These are phyloP conservation scores for Pseudevernia furfuracea DNA, from an alignment of 495 filamentous ascomycete genomes.

Conservation along the genomic window DNA sequence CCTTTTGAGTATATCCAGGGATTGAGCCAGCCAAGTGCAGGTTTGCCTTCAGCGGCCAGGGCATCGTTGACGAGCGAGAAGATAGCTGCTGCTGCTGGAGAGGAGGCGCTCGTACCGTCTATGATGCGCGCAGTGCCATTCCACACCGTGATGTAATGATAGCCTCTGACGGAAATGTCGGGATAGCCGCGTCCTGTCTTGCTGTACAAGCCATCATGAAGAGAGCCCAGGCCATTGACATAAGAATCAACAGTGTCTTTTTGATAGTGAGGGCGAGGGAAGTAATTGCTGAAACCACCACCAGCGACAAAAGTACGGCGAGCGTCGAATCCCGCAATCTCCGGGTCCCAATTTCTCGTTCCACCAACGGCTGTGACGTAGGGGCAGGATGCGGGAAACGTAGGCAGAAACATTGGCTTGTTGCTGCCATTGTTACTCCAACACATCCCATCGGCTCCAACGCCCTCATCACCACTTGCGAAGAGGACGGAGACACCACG, in stretches of 20 bases:
- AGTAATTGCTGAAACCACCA: not conserved
- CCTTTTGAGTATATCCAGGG: slow-evolving; percentile 57
- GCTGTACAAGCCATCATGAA: not conserved
- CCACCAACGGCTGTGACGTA: slow-evolving; percentile 61
- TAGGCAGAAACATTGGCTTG: slow-evolving; percentile 49
- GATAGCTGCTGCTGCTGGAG: not conserved
- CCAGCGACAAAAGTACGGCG: slow-evolving; percentile 3
- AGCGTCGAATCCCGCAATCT: no score
- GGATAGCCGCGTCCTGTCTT: not conserved
- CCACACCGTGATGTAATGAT: slow-evolving; percentile 9
- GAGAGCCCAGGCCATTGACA: not conserved
- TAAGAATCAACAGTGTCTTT: not conserved
- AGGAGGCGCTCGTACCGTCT: slow-evolving; percentile 10
- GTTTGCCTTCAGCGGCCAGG: slow-evolving; percentile 42
- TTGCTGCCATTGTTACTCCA: slow-evolving; percentile 52
- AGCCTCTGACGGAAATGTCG: not conserved
- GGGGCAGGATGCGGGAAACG: slow-evolving; percentile 58
- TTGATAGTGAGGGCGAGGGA: no score
- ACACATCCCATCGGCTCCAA: slow-evolving; percentile 55
- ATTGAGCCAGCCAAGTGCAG: slow-evolving; percentile 62
- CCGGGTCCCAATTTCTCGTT: no score
- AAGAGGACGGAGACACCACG: slow-evolving; percentile 54
- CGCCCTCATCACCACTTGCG: slow-evolving; percentile 51
- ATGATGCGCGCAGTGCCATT: slow-evolving; percentile 4
- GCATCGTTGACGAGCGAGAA: slow-evolving; percentile 55